Base-by-base conservation (phyloP, 2,329 filamentous ascomycete species). In the Aspergillus sp. region DNA sequence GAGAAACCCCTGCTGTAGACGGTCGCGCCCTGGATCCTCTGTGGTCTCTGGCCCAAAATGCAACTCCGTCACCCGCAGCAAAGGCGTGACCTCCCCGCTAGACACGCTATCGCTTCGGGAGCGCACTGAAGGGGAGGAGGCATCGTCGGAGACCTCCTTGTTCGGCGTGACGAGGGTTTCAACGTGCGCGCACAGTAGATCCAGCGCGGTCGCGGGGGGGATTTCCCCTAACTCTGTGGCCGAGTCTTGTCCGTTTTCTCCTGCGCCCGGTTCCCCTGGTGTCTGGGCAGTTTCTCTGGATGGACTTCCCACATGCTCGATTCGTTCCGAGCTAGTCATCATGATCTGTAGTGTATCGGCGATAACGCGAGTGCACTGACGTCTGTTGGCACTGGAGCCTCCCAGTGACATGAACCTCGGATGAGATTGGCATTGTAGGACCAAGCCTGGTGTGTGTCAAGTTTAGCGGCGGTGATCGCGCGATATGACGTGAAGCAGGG, bases 1-100 rank as follows among this genome's bases (percentile, higher is more conserved):
- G 58, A 97, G 90, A 59, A 90, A 88, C 56, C 85, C 86, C 66
- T 94, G 88, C 68, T 96, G 92, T 32, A 90, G 74, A 54, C 87
- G 84, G 51, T 90, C 77, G 19, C 87, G 86, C 61, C 90, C 85
- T 26, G 85, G 67, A 35, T 77, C 71, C 32, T 74, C 64, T 9
- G 64, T 61, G n/a, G 44, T 26, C 70, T 38, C 67, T 61, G 59
- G 70, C 67, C 58, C 16, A n/a, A 38, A 72, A 64, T 59, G 73
- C 66, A 62, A 60, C 59, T 62, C 69, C 60, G 56, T 70, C 58
- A 56, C 65, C 61, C 54, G 57, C 54, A 59, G 50, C 45, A 57
- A 40, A 5, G 42, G 54, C 4, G 52, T 56, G 13, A 51, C 62
- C 47, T 64, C 58, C 40, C 56, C 51, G 52, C 60, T 58, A 4